Evolutionary conservation across 2,329 filamentous ascomycete genomes (phyloP), one percentile per base, ranked within the genome.

Genomic region (Tricladium varicosporioides): DNA sequence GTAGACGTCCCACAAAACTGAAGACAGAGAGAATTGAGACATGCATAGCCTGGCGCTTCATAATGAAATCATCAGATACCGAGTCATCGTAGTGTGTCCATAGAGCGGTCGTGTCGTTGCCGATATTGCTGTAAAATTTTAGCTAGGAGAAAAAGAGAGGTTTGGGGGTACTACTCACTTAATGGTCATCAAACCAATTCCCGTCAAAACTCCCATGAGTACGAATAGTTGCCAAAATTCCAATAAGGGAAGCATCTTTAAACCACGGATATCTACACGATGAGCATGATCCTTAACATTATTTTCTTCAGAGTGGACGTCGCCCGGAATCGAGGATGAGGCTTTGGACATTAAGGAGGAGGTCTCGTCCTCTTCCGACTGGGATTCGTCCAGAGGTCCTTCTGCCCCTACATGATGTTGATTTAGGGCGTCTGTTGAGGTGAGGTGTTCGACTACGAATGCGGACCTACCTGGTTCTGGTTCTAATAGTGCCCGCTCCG

Each of bases 171-270:
- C 43, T 19, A 78, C 88, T 73, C 80, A 96, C 92, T 99, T 99
- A 75, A 99, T 99, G 0, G 93, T 97, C 94, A 99, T 99, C 63
- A 99, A 77, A 10, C 94, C 94, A 66, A 97, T 89, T 52, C 94
- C 94, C 5, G 92, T 91, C 60, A 97, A 78, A n/a, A 97, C 82
- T 42, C 87, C 92, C 82, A 99, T 90, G 64, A 96, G 85, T 56
- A 82, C 73, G 72, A 95, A 97, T 27, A 96, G 76, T 68, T 95
- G 89, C 92, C 92, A 97, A 73, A 97, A 99, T 63, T 95, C 88
- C 48, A 86, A 67, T 59, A 82, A 85, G 53, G 78, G 78, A 32
- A 96, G 75, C 69, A 99, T 80, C 14, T 82, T 80, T 69, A 91
- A 78, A 62, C 94, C 94, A 70, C 93, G 90, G 69, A 97, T 88